Conservation (phyloP, 2,329 filamentous ascomycete genomes). For the Aciculosporium take region DNA sequence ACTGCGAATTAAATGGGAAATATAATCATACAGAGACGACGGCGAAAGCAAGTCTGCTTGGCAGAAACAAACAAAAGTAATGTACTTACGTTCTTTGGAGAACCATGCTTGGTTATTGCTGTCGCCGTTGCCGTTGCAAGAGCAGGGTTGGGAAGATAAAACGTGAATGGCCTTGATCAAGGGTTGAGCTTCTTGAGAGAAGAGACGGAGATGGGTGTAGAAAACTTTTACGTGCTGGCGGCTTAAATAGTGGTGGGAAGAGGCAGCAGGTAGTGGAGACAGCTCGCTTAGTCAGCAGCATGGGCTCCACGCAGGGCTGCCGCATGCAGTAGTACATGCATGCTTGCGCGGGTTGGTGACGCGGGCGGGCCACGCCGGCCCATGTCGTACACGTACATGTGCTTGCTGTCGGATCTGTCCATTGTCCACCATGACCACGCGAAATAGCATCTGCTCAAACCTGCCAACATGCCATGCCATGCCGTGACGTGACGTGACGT, state of each 20-base stretch:
- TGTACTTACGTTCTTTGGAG: background rate
- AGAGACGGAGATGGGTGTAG: too few relatives aligned
- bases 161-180: background rate
- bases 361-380: background rate
- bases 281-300: background rate
- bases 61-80: background rate
- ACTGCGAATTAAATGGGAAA: constrained; percentile 5
- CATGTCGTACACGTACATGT: too few relatives aligned
- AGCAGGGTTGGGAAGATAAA: too few relatives aligned
- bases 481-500: background rate
- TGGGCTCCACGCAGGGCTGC: too few relatives aligned
- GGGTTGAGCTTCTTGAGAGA: background rate
- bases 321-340: background rate
- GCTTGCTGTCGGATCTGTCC: too few relatives aligned
- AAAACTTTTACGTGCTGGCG: background rate
- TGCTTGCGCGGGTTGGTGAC: background rate
- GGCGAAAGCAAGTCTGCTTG: too few relatives aligned
- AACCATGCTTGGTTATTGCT: background rate
- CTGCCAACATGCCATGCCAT: too few relatives aligned
- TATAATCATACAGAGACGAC: constrained; percentile 3
- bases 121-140: too few relatives aligned
- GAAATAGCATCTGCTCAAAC: too few relatives aligned
- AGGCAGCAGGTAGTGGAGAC: constrained; percentile 1
- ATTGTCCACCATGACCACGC: too few relatives aligned
- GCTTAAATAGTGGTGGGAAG: background rate